These are phyloP conservation scores for Saccharomyces hybrid DNA, from an alignment of 1,139 yeast species.

Conservation along the genomic window DNA sequence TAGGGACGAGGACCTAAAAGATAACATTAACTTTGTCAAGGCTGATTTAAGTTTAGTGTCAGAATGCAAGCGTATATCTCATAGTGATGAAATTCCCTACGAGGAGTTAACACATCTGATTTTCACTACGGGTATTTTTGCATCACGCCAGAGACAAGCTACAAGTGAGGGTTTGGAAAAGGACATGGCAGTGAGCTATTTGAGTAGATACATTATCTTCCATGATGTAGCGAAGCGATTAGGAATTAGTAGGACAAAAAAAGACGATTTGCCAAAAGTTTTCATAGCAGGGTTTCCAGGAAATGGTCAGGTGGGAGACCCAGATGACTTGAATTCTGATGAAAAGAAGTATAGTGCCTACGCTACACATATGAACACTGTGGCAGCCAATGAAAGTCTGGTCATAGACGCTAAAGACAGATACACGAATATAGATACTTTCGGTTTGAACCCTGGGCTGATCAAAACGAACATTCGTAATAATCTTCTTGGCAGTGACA, in stretches of 20 bases:
- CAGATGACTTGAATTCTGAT: conserved; percentile 32
- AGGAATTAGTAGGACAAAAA: conserved; percentile 4
- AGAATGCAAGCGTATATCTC: conserved; percentile 24
- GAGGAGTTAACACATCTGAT: conserved; percentile 24
- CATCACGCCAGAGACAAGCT: conserved; percentile 27
- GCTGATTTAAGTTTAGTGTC: conserved; percentile 31
- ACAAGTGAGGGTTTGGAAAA: conserved; percentile 34
- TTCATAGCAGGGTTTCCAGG: conserved; percentile 37
- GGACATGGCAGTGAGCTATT: conserved; percentile 34
- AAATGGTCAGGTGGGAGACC: conserved; percentile 26
- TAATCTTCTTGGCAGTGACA: conserved; percentile 28
- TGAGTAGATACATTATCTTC: conserved; percentile 31
- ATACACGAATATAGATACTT: conserved; percentile 21
- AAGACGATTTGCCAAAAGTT: conserved; percentile 27
- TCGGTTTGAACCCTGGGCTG: conserved; percentile 35
- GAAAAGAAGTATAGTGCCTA: conserved; percentile 23
- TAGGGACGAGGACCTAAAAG: conserved; percentile 22
- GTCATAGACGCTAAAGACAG: conserved; percentile 23
- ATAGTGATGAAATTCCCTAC: conserved; percentile 16
- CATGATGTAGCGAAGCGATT: conserved; percentile 22
- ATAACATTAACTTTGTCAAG: conserved; percentile 29
- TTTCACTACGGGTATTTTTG: conserved; percentile 35
- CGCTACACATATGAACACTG: conserved; percentile 33
- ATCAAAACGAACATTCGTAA: conserved; percentile 32
- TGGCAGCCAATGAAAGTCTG: conserved; percentile 36